phyloP scores from a whole-genome alignment of 2,329 filamentous ascomycete genomes.

The Tetracladium maxilliforme region DNA sequence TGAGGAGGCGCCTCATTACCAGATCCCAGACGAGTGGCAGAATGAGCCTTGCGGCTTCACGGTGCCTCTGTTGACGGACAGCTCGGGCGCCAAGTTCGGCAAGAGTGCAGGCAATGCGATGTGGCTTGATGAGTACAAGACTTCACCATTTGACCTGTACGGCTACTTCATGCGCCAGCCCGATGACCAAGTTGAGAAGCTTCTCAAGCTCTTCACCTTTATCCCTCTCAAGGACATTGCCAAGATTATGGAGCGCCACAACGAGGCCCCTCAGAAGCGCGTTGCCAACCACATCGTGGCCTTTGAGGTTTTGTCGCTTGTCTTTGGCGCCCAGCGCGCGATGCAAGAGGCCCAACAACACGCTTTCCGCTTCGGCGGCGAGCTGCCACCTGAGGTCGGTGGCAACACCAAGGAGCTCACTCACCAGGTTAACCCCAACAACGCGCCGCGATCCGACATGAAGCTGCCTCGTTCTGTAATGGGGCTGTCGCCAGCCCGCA shows the following conservation, averaged over 20 bases:
- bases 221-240: slow-evolving; percentile 57
- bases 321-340: slow-evolving; percentile 58
- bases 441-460: slow-evolving; percentile 36
- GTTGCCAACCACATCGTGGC: slow-evolving; percentile 74
- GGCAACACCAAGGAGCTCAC: slow-evolving; percentile 6
- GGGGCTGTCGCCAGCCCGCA: slow-evolving; percentile 36
- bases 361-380: slow-evolving; percentile 26
- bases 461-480: slow-evolving; percentile 44
- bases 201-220: slow-evolving; percentile 86
- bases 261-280: slow-evolving; percentile 51
- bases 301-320: slow-evolving; percentile 63
- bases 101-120: slow-evolving; percentile 90
- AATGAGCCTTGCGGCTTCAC: slow-evolving; percentile 66
- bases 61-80: slow-evolving; percentile 75
- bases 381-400: slow-evolving; percentile 4
- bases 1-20: slow-evolving; percentile 5
- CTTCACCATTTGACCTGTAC: slow-evolving; percentile 74
- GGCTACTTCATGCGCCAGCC: slow-evolving; percentile 75
- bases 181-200: slow-evolving; percentile 66
- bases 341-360: slow-evolving; percentile 43
- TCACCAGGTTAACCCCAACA: slow-evolving; percentile 19
- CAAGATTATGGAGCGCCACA: slow-evolving; percentile 53
- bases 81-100: slow-evolving; percentile 79
- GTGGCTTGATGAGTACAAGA: slow-evolving; percentile 78
- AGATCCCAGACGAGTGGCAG: no score